Conservation (phyloP, 1,284 basidiomycete genomes). For the Cutaneotrichosporon cutaneum region DNA sequence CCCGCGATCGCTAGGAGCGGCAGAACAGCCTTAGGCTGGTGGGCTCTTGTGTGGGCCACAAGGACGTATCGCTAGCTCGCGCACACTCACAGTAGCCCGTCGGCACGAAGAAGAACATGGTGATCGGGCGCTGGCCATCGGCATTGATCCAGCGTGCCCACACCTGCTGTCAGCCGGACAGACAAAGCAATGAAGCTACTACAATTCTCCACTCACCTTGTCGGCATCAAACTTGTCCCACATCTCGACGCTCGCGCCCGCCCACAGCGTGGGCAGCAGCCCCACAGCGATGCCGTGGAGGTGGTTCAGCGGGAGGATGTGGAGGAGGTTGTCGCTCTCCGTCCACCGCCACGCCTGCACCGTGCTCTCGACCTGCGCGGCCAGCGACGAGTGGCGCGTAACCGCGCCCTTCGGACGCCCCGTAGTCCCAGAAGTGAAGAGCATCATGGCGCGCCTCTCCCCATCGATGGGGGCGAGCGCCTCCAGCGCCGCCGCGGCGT, state of each 20-base stretch:
- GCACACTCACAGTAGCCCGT: constrained; percentile 36
- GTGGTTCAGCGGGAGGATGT: constrained; percentile 46
- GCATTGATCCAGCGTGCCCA: constrained; percentile 41
- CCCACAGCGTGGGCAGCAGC: constrained; percentile 44
- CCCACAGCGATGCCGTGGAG: constrained; percentile 49
- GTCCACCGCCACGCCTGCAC: constrained; percentile 43
- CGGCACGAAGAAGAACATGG: constrained; percentile 42
- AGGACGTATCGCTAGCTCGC: background rate
- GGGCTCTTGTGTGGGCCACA: no score
- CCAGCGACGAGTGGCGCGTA: constrained; percentile 43
- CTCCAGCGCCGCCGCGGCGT: background rate
- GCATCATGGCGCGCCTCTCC: constrained; percentile 44
- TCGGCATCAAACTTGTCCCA: constrained; percentile 44
- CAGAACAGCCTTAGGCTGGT: no score
- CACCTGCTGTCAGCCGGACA: constrained; percentile 20
- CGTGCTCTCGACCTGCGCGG: constrained; percentile 39
- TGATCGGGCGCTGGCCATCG: constrained; percentile 28
- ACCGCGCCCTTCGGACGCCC: constrained; percentile 49
- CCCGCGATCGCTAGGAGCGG: no score
- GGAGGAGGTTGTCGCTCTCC: constrained; percentile 32
- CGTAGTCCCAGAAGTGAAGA: constrained; percentile 48
- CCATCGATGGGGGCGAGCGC: constrained; percentile 25
- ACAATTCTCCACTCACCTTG: constrained; percentile 26
- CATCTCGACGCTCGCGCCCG: constrained; percentile 47
- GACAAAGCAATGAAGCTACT: background rate